A percentile compares a stretch with the other conserved stretches of the same genome.
phyloP scores from a whole-genome alignment of 1,284 basidiomycete genomes.

The Amylostereum chailletii region DNA sequence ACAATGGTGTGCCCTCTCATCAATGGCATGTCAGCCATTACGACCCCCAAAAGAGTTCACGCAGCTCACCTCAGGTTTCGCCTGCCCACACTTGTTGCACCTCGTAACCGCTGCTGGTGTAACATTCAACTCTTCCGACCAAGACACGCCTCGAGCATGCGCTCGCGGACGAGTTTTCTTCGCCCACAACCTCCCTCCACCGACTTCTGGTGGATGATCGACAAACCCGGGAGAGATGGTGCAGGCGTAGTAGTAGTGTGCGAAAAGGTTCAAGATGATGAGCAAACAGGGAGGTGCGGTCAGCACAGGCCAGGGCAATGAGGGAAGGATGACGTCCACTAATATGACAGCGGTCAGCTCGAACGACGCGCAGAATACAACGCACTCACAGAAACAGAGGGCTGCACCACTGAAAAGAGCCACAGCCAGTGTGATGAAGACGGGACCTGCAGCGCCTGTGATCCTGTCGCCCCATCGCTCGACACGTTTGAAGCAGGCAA shows the following conservation, averaged over 20 bases:
- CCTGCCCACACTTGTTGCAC: constrained; percentile 62
- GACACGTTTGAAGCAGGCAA: constrained; percentile 77
- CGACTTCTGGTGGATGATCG: constrained; percentile 33
- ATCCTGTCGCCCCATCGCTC: constrained; percentile 74
- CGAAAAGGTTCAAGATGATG: constrained; percentile 70
- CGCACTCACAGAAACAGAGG: constrained; percentile 75
- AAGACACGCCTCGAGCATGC: constrained; percentile 23
- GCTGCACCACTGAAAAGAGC: constrained; percentile 62
- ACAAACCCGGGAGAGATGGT: constrained; percentile 71
- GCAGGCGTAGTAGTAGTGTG: constrained; percentile 82
- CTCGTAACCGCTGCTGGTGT: constrained; percentile 45
- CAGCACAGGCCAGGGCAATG: constrained; percentile 42
- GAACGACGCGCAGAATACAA: not conserved
- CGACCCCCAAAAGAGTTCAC: no score
- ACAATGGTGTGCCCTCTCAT: constrained; percentile 91
- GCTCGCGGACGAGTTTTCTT: constrained; percentile 20
- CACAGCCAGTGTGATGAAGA: constrained; percentile 77
- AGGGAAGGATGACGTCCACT: constrained; percentile 72
- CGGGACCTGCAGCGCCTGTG: constrained; percentile 85
- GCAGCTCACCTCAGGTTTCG: constrained; percentile 74
- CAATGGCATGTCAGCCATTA: not conserved
- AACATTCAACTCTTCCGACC: constrained; percentile 36
- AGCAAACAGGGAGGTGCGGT: constrained; percentile 62
- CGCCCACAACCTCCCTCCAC: constrained; percentile 44
- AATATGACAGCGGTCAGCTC: constrained; percentile 4